These are phyloP conservation scores for Chrysanthemum seticuspe DNA, from an alignment of 129 eudicot genomes.

Conservation along the genomic window DNA sequence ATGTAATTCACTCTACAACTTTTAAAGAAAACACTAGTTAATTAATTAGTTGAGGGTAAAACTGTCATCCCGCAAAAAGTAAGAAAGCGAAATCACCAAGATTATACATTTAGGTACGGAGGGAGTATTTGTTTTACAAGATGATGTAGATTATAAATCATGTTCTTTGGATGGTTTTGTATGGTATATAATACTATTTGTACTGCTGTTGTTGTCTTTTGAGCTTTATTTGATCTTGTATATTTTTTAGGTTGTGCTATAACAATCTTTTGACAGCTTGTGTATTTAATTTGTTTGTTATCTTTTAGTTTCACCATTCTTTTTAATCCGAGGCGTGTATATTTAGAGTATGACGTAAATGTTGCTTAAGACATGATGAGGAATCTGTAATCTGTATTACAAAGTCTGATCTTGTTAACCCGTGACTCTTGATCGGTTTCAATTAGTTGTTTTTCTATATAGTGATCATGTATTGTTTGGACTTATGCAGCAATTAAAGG, in stretches of 20 bases:
- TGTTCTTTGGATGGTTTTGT: neutral
- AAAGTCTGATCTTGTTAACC: too few species aligned
- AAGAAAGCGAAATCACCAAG: too few species aligned
- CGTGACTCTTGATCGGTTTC: neutral
- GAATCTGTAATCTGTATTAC: too few species aligned
- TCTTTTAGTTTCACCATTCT: neutral
- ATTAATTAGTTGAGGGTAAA: too few species aligned
- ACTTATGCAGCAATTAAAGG: constrained; percentile 47
- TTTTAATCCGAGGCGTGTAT: neutral
- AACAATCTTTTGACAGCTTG: neutral
- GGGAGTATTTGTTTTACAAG: too few species aligned
- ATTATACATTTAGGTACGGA: too few species aligned
- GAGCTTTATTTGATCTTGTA: neutral
- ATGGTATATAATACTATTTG: neutral
- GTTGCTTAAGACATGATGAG: too few species aligned
- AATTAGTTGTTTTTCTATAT: neutral
- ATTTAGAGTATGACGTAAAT: neutral
- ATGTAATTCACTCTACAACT: too few species aligned
- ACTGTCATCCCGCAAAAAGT: too few species aligned
- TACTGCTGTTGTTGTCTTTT: neutral
- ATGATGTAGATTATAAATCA: too few species aligned
- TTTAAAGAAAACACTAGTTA: too few species aligned
- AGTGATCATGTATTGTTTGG: constrained; percentile 8
- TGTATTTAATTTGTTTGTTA: neutral
- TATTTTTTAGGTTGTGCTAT: neutral